Evolutionary conservation across 176 grass and related monocot species (phyloP).

Genomic region (Cenchrus purpureus): DNA sequence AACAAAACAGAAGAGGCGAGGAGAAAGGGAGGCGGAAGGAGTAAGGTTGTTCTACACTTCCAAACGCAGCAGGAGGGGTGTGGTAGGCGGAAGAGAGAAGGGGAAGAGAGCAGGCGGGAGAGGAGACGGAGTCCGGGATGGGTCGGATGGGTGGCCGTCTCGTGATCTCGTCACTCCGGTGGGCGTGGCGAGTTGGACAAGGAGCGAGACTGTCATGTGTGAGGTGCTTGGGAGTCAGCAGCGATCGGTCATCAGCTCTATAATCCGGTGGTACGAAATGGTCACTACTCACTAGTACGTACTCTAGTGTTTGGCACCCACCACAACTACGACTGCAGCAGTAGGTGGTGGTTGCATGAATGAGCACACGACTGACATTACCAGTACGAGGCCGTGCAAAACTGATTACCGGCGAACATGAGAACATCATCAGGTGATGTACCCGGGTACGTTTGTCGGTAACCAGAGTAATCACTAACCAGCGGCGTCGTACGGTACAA

Average conservation of each 20-base stretch:
- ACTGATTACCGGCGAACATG: background rate
- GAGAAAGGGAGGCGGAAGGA: background rate
- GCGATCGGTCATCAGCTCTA: background rate
- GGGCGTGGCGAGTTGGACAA: background rate
- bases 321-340: too few relatives aligned
- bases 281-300: background rate
- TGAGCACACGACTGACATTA: background rate
- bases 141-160: background rate
- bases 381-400: background rate
- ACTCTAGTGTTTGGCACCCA: background rate
- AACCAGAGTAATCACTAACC: background rate
- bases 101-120: background rate
- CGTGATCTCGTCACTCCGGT: background rate
- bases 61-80: background rate
- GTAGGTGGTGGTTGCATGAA: background rate
- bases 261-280: background rate
- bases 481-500: background rate
- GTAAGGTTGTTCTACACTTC: conserved; percentile 15
- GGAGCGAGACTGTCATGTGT: conserved; percentile 1
- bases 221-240: background rate
- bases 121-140: background rate
- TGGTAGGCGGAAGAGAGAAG: background rate
- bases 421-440: background rate
- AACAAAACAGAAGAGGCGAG: background rate
- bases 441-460: background rate